These are phyloP conservation scores for Trichoderma brevicompactum DNA, from an alignment of 2,329 filamentous ascomycete genomes.

Conservation along the genomic window DNA sequence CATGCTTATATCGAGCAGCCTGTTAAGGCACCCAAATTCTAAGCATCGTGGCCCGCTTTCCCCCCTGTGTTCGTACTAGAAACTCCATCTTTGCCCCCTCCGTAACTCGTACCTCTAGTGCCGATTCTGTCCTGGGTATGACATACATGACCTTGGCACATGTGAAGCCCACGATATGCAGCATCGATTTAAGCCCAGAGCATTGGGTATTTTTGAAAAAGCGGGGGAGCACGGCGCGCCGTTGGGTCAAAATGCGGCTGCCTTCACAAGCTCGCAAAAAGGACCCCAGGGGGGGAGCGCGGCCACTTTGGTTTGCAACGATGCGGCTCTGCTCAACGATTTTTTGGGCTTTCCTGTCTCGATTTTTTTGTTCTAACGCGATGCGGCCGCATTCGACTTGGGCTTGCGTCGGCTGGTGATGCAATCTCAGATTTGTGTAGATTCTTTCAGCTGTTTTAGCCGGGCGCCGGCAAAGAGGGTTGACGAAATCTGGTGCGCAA, in stretches of 20 bases:
- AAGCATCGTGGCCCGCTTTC: background rate
- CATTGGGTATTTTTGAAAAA: slow-evolving; percentile 5
- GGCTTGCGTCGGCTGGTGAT: slow-evolving; percentile 25
- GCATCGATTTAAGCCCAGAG: background rate
- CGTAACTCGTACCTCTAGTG: too few relatives aligned
- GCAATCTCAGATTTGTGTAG: background rate
- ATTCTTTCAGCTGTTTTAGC: background rate
- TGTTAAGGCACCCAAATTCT: slow-evolving; percentile 28
- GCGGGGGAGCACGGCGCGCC: slow-evolving; percentile 6
- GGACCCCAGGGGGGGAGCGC: background rate
- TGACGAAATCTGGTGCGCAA: slow-evolving; percentile 12
- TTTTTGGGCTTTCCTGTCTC: background rate
- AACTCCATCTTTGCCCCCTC: background rate
- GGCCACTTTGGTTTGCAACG: background rate
- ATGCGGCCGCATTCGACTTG: background rate
- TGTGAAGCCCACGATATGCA: slow-evolving; percentile 11
- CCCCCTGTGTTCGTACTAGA: too few relatives aligned
- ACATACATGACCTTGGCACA: background rate
- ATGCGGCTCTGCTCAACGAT: slow-evolving; percentile 20
- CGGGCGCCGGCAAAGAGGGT: background rate
- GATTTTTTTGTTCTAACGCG: background rate
- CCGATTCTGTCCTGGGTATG: too few relatives aligned
- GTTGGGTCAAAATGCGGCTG: slow-evolving; percentile 25
- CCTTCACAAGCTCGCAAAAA: slow-evolving; percentile 9
- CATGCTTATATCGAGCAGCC: slow-evolving; percentile 24